Percentiles rank a stretch among this genome's conserved stretches.
Conservation (phyloP, 306 rosid genomes). For the Cucumis hystrix region DNA sequence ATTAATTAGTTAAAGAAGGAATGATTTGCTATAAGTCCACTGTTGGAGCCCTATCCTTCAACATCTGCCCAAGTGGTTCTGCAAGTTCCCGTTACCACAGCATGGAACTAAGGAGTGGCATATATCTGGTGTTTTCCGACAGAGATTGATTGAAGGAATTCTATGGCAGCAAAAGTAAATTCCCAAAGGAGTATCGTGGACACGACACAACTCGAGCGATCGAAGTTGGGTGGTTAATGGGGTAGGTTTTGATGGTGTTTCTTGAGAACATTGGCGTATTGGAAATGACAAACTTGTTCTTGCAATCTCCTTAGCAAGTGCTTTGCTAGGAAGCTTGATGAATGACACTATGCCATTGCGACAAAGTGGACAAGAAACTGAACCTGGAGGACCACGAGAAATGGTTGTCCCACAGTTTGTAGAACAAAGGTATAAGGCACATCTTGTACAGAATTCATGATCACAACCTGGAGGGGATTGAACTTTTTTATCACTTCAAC, state of each 20-base stretch:
- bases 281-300: slow-evolving; percentile 55
- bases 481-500: background rate
- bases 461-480: slow-evolving; percentile 57
- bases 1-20: slow-evolving; percentile 56
- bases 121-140: slow-evolving; percentile 48
- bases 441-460: slow-evolving; percentile 86
- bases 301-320: slow-evolving; percentile 22
- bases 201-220: slow-evolving; percentile 27
- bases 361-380: slow-evolving; percentile 91
- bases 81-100: slow-evolving; percentile 14
- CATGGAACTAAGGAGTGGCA: slow-evolving; percentile 45
- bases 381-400: slow-evolving; percentile 55
- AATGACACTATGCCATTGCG: slow-evolving; percentile 77
- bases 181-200: slow-evolving; percentile 21
- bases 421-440: slow-evolving; percentile 88
- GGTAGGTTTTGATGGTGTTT: slow-evolving; percentile 22
- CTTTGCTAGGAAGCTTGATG: slow-evolving; percentile 44
- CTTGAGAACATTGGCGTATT: slow-evolving; percentile 54
- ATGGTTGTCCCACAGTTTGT: slow-evolving; percentile 35
- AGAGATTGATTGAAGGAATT: slow-evolving; percentile 44
- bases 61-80: slow-evolving; percentile 31
- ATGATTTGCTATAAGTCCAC: slow-evolving; percentile 44
- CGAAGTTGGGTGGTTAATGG: slow-evolving; percentile 54
- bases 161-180: slow-evolving; percentile 46
- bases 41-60: slow-evolving; percentile 41